Evolutionary conservation across 257 asterid genomes (phyloP).

Genomic region (Fraxinus cuspidata): DNA sequence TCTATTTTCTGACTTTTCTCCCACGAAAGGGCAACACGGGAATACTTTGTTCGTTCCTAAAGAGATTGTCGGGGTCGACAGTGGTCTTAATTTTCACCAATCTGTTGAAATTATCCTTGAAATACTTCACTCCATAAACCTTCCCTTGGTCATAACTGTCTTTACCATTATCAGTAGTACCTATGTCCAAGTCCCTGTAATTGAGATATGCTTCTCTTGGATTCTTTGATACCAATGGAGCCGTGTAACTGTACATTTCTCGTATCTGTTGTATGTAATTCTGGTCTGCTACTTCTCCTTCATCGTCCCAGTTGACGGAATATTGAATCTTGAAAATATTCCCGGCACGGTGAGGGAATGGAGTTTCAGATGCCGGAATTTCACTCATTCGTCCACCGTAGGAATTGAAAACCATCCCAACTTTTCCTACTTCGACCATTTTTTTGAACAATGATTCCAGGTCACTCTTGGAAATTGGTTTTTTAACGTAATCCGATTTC

Average conservation of each 20-base stretch:
- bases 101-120: conserved; percentile 37
- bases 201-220: conserved; percentile 50
- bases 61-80: conserved; percentile 40
- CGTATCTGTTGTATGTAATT: conserved; percentile 23
- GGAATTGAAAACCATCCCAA: conserved; percentile 39
- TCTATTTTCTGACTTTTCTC: conserved; percentile 13
- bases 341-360: conserved; percentile 49
- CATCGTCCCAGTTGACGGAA: conserved; percentile 35
- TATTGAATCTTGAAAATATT: conserved; percentile 47
- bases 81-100: conserved; percentile 34
- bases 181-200: conserved; percentile 50
- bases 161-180: conserved; percentile 24
- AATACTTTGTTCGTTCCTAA: conserved; percentile 40
- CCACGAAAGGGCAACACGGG: conserved; percentile 23
- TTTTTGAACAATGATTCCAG: conserved; percentile 29
- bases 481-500: conserved; percentile 40
- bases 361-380: conserved; percentile 31
- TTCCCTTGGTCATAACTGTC: conserved; percentile 37
- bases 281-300: conserved; percentile 20
- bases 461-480: conserved; percentile 24
- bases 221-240: conserved; percentile 37
- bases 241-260: conserved; percentile 34
- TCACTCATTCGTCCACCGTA: conserved; percentile 45
- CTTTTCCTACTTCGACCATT: conserved; percentile 36
- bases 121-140: conserved; percentile 39